Conservation (phyloP, 371 early-diverging fungal genomes). For the Apophysomyces trapeziformis region DNA sequence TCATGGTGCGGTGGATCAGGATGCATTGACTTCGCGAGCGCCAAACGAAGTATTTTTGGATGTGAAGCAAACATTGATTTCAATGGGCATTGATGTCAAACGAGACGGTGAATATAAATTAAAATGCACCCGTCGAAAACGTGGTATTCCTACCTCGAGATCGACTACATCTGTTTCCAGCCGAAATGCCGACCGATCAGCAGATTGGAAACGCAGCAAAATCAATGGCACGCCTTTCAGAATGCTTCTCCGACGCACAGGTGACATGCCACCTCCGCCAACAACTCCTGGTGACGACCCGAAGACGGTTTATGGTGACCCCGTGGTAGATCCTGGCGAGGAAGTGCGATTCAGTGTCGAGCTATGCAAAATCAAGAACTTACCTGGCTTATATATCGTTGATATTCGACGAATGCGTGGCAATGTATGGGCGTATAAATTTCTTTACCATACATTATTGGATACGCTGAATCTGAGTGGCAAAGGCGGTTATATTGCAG, state of each 20-base stretch:
- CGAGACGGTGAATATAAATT: conserved; percentile 76
- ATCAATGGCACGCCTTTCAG: conserved; percentile 21
- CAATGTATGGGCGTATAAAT: conserved; percentile 93
- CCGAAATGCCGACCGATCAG: background rate
- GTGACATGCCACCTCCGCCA: conserved; percentile 11
- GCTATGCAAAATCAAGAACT: conserved; percentile 87
- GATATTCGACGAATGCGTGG: conserved; percentile 91
- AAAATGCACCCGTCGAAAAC: conserved; percentile 68
- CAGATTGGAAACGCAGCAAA: conserved; percentile 5
- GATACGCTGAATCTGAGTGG: conserved; percentile 60
- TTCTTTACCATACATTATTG: conserved; percentile 78
- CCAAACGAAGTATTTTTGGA: conserved; percentile 74
- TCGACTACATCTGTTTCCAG: background rate
- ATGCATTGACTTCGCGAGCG: conserved; percentile 71
- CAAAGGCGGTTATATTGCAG: conserved; percentile 49
- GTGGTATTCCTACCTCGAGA: conserved; percentile 19
- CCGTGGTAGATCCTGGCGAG: conserved; percentile 82
- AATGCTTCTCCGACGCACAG: conserved; percentile 42
- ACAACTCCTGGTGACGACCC: background rate
- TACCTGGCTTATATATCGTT: conserved; percentile 87
- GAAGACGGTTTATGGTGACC: conserved; percentile 85
- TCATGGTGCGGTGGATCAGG: conserved; percentile 81
- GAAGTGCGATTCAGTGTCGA: conserved; percentile 87
- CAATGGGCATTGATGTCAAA: conserved; percentile 75
- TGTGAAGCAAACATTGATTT: conserved; percentile 66